Evolutionary conservation across 345 rosid species (phyloP).

Genomic region (Geranium brycei): DNA sequence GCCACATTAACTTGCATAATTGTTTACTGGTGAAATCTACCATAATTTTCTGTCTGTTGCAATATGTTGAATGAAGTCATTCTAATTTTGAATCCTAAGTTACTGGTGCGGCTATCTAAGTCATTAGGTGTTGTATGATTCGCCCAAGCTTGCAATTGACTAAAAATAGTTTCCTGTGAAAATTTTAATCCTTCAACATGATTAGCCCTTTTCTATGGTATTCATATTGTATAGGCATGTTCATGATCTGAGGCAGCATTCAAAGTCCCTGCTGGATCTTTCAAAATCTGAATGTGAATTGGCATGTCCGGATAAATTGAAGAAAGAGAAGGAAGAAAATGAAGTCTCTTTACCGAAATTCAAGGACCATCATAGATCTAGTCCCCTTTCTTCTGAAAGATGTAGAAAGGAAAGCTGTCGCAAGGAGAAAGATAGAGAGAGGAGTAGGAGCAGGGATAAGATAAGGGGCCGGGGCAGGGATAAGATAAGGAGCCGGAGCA

Average conservation of each 20-base stretch:
- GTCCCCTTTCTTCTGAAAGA: neutral
- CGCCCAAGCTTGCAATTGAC: neutral
- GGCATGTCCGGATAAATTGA: neutral
- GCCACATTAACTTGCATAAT: too few relatives aligned
- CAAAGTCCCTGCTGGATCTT: neutral
- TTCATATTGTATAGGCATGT: neutral
- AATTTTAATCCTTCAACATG: neutral
- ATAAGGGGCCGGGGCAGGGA: neutral
- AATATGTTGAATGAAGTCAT: neutral
- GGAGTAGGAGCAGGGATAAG: neutral
- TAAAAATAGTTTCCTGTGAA: neutral
- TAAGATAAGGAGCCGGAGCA: neutral
- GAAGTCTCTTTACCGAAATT: neutral
- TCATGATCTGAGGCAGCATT: neutral
- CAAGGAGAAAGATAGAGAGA: too few relatives aligned
- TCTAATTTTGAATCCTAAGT: neutral
- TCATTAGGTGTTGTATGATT: neutral
- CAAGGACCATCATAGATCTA: neutral
- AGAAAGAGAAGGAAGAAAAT: neutral
- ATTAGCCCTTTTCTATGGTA: neutral
- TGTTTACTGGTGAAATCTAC: neutral
- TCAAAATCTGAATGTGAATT: neutral
- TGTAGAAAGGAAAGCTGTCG: too few relatives aligned
- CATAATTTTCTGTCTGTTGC: neutral
- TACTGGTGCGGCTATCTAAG: too few relatives aligned